These are phyloP conservation scores for Actinomortierella ambigua DNA, from an alignment of 371 early-diverging fungal species.

Conservation along the genomic window DNA sequence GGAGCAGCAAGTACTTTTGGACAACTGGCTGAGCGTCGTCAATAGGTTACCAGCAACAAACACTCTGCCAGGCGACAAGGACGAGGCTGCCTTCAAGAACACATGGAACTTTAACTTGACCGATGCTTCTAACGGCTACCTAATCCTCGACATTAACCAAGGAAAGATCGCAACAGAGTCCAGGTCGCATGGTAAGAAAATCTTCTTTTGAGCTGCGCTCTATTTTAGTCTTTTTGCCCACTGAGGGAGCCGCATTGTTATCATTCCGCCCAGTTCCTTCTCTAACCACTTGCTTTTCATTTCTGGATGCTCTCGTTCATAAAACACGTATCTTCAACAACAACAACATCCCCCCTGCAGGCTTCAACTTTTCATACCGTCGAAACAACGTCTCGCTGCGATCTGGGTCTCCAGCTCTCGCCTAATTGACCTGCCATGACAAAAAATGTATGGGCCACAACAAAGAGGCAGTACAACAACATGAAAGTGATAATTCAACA, in stretches of 20 bases:
- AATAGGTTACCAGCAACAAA: conserved; percentile 49
- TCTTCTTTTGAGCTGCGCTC: too few relatives aligned
- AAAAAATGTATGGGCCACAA: too few relatives aligned
- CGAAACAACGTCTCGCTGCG: conserved; percentile 48
- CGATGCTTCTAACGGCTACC: conserved; percentile 64
- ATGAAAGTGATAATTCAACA: too few relatives aligned
- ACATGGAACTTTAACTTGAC: conserved; percentile 75
- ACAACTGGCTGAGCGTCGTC: conserved; percentile 61
- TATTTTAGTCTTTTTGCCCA: too few relatives aligned
- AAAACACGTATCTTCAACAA: too few relatives aligned
- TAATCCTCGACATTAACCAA: conserved; percentile 58
- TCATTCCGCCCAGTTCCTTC: too few relatives aligned
- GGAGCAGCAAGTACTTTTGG: conserved; percentile 55
- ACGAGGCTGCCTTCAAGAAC: conserved; percentile 66
- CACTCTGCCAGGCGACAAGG: conserved; percentile 48
- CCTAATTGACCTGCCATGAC: neutral
- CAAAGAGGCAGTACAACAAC: too few relatives aligned
- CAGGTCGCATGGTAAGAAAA: conserved; percentile 51
- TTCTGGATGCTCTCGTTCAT: too few relatives aligned
- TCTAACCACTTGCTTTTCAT: too few relatives aligned
- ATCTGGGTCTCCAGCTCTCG: conserved; percentile 33
- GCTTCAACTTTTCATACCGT: conserved; percentile 65
- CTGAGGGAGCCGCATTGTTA: too few relatives aligned
- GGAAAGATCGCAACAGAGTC: conserved; percentile 56
- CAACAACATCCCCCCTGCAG: conserved; percentile 5